Evolutionary conservation across 495 filamentous ascomycete genomes (phyloP).

Genomic region (Penicillium manginii): DNA sequence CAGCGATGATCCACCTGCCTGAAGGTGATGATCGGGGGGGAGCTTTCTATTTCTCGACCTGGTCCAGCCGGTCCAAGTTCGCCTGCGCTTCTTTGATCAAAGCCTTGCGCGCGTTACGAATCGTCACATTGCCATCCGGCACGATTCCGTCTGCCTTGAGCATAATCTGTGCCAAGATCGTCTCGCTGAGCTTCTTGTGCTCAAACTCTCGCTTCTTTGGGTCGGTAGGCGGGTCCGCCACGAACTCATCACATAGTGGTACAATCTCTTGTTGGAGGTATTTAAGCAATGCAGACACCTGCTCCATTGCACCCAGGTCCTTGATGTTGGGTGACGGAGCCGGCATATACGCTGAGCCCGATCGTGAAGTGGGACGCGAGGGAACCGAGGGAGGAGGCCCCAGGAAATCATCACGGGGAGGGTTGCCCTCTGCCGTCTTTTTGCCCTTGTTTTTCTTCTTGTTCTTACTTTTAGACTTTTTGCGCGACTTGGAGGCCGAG

Average conservation of each 20-base stretch:
- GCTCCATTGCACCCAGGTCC: conserved; percentile 59
- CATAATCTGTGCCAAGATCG: conserved; percentile 78
- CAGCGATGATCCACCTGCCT: background rate
- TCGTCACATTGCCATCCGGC: conserved; percentile 65
- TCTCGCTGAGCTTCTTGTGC: conserved; percentile 80
- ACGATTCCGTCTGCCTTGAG: conserved; percentile 87
- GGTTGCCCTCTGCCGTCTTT: conserved; percentile 38
- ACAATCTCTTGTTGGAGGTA: conserved; percentile 69
- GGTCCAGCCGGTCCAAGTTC: conserved; percentile 66
- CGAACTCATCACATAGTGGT: conserved; percentile 69
- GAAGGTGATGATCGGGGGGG: too few relatives aligned
- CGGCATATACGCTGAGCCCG: conserved; percentile 28
- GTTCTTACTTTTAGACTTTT: conserved; percentile 42
- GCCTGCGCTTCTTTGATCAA: conserved; percentile 76
- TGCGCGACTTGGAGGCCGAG: conserved; percentile 22
- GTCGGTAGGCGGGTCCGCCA: conserved; percentile 68
- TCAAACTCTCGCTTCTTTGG: conserved; percentile 72
- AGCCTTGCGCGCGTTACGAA: conserved; percentile 69
- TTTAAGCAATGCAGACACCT: conserved; percentile 68
- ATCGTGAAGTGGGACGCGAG: conserved; percentile 27
- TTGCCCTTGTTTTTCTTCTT: conserved; percentile 45
- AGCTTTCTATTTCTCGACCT: conserved; percentile 24
- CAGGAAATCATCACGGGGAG: conserved; percentile 16
- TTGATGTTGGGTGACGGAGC: conserved; percentile 43
- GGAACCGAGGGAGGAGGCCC: conserved; percentile 22